Base-by-base conservation (phyloP, 2,329 filamentous ascomycete genomes). In the Pseudogymnoascus sp. region DNA sequence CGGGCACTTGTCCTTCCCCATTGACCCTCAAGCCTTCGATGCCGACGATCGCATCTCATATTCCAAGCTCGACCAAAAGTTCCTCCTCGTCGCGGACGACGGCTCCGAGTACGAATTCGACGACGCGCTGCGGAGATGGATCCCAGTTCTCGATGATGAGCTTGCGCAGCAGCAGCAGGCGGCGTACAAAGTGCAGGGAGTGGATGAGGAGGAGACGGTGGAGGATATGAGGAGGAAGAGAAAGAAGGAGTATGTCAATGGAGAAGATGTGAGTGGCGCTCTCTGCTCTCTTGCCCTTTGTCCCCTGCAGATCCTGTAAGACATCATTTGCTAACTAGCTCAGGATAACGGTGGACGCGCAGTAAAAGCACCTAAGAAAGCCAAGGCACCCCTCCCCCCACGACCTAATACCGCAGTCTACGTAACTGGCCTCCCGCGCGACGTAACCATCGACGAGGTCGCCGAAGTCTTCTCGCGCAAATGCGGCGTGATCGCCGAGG, bases 401-500 rank as follows among this genome's bases (percentile, higher is more conserved):
- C 74, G 79, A 63, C 80, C 92, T 68, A 97, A 97, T 73, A 96
- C 90, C 5, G 93, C 93, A 41, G 84, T 99, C 66, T 99, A 93
- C 76, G 89, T 97, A 57, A 96, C 92, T 4, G 90, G 89, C 10
- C 82, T 99, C 3, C 95, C 94, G 0, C 75, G 80, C 39, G 90
- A 97, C 72, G 88, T 85, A 44, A 90, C 88, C 0, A 78, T 87
- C 41, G 84, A 89, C 31, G 94, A 99, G 76, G 85, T 99, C 13
- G 82, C 88, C 67, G 84, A 91, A 24, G 80, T 90, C 29, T 99
- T 99, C 77, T 90, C 87, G 58, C 78, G 82, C 65, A 93, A 90
- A 73, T 95, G 84, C 70, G 92, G 92, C 63, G 88, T 97, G 67
- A 92, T 99, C 66, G 91, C 93, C 58, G 92, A 97, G 74, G 90